Evolutionary conservation across 2,329 filamentous ascomycete species (phyloP).

Genomic region (Zymoseptoria brevis): DNA sequence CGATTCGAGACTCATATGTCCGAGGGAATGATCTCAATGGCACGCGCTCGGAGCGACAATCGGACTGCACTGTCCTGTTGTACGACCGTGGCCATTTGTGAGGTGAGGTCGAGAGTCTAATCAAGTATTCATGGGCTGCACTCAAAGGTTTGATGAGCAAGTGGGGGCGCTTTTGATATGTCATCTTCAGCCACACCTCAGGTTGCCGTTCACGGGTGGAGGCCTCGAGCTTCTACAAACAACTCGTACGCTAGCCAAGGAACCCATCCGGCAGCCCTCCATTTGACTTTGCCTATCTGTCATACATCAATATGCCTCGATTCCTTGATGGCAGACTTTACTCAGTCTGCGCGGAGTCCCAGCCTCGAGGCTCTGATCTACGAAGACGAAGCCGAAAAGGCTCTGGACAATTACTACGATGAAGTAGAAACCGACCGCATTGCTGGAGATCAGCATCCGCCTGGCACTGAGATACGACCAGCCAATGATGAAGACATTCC

Average conservation of each 20-base stretch:
- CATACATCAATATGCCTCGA: neutral
- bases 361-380: neutral
- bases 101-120: neutral
- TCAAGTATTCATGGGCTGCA: neutral
- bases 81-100: neutral
- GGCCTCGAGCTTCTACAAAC: too few species aligned
- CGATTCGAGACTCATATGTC: too few species aligned
- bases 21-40: too few species aligned
- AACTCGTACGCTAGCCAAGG: too few species aligned
- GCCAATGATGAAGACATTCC: neutral
- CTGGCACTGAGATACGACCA: neutral
- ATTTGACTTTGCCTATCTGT: too few species aligned
- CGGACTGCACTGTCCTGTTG: neutral
- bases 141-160: too few species aligned
- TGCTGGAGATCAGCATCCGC: neutral
- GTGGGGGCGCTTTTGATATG: too few species aligned
- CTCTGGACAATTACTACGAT: neutral
- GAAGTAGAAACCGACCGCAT: neutral
- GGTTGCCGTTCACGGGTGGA: too few species aligned
- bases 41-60: too few species aligned
- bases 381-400: neutral
- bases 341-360: neutral
- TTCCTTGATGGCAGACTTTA: neutral
- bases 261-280: too few species aligned
- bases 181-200: too few species aligned